Conservation (phyloP, 257 asterid species). For the Salvia splendens region DNA sequence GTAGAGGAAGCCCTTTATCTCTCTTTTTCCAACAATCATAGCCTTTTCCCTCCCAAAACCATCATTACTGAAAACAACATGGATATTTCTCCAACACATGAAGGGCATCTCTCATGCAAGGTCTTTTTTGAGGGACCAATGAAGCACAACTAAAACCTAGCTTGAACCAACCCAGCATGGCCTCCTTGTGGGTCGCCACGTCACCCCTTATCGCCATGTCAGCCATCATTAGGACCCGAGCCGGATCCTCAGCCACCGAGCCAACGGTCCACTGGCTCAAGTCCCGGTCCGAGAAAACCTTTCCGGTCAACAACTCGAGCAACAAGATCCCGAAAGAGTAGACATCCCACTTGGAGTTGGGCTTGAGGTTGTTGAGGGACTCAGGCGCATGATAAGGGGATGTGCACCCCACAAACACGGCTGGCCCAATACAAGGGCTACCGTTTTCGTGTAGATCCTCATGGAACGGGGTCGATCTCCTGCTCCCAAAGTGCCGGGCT, state of each 20-base stretch:
- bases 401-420: slow-evolving; percentile 62
- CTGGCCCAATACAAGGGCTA: slow-evolving; percentile 46
- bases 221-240: slow-evolving; percentile 59
- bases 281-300: slow-evolving; percentile 74
- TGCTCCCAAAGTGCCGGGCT: slow-evolving; percentile 72
- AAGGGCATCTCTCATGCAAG: slow-evolving; percentile 82
- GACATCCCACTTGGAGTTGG: slow-evolving; percentile 85
- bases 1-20: slow-evolving; percentile 32
- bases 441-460: slow-evolving; percentile 37
- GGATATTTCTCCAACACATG: slow-evolving; percentile 65
- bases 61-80: slow-evolving; percentile 32
- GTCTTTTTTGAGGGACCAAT: slow-evolving; percentile 77
- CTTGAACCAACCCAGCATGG: slow-evolving; percentile 69
- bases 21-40: slow-evolving; percentile 27
- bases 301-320: slow-evolving; percentile 80
- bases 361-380: slow-evolving; percentile 70
- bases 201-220: slow-evolving; percentile 67
- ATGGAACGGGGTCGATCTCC: slow-evolving; percentile 35
- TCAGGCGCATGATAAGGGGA: slow-evolving; percentile 94
- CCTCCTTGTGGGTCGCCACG: slow-evolving; percentile 62
- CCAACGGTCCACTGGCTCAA: slow-evolving; percentile 58
- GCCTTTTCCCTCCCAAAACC: too few species aligned
- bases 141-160: slow-evolving; percentile 88
- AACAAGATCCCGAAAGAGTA: slow-evolving; percentile 83
- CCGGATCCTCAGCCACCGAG: slow-evolving; percentile 49